These are phyloP conservation scores for Pichia phayaonensis DNA, from an alignment of 805 yeast genomes.

Conservation along the genomic window DNA sequence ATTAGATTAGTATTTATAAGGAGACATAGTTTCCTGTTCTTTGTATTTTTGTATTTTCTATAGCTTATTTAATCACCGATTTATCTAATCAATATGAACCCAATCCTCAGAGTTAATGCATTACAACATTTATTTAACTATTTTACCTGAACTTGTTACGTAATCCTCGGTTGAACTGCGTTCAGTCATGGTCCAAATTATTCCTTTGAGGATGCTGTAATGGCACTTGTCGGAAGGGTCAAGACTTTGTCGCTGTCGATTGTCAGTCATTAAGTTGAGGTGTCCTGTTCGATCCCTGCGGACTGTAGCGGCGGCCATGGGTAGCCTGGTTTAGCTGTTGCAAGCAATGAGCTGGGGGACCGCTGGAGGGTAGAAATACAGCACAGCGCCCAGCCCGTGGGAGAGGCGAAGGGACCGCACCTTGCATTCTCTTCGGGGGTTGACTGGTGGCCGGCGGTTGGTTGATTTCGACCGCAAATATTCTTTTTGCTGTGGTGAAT, in stretches of 20 bases:
- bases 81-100: too few species aligned
- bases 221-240: conserved; percentile 29
- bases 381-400: conserved; percentile 37
- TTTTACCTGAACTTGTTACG: too few species aligned
- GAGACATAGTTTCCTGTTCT: too few species aligned
- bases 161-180: too few species aligned
- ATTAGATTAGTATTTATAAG: too few species aligned
- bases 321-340: conserved; percentile 25
- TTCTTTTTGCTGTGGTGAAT: not conserved
- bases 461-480: conserved; percentile 18
- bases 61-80: too few species aligned
- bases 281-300: conserved; percentile 40
- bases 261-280: conserved; percentile 21
- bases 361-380: conserved; percentile 40
- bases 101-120: too few species aligned
- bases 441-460: conserved; percentile 14
- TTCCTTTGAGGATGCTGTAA: conserved; percentile 19
- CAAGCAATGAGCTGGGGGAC: conserved; percentile 28
- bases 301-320: conserved; percentile 25
- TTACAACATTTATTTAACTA: too few species aligned
- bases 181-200: too few species aligned
- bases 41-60: too few species aligned
- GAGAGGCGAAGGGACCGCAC: conserved; percentile 34
- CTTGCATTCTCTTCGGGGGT: conserved; percentile 26
- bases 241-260: conserved; percentile 14